Evolutionary conservation across 148 eudicot genomes (phyloP).

Genomic region (Rheum nobile): DNA sequence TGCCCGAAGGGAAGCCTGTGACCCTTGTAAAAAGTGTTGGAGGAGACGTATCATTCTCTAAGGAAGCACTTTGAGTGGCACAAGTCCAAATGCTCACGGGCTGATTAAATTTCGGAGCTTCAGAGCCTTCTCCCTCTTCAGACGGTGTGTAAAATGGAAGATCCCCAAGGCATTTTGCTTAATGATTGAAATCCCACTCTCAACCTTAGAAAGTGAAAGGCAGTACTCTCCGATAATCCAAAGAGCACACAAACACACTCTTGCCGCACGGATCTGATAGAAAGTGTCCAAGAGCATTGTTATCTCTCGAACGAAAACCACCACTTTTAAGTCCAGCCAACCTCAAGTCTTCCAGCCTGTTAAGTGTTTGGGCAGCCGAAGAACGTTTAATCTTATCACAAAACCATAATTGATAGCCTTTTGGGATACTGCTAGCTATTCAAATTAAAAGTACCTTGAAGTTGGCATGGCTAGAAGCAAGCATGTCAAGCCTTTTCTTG

Average conservation of each 20-base stretch:
- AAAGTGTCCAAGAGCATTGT: constrained; percentile 88
- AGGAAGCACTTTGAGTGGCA: constrained; percentile 94
- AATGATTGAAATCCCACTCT: constrained; percentile 67
- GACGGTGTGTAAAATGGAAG: constrained; percentile 70
- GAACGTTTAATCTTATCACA: not conserved
- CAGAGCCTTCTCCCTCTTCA: constrained; percentile 64
- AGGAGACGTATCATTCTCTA: constrained; percentile 71
- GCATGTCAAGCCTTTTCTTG: constrained; percentile 77
- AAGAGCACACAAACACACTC: constrained; percentile 88
- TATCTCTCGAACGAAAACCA: too few relatives aligned
- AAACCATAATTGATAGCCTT: not conserved
- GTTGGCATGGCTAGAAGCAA: constrained; percentile 74
- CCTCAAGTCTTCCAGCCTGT: too few relatives aligned
- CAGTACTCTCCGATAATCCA: constrained; percentile 95
- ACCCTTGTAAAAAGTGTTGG: constrained; percentile 67
- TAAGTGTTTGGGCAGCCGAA: not conserved
- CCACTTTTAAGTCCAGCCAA: too few relatives aligned
- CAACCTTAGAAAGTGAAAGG: constrained; percentile 83
- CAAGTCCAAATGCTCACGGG: constrained; percentile 67
- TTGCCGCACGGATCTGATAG: constrained; percentile 86
- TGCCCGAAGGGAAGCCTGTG: constrained; percentile 71
- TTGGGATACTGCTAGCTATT: not conserved
- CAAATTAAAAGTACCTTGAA: constrained; percentile 56
- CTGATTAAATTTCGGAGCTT: constrained; percentile 53
- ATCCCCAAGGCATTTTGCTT: constrained; percentile 92